phyloP scores from a whole-genome alignment of 768 basidiomycete species.

The Leccinum imitatum region DNA sequence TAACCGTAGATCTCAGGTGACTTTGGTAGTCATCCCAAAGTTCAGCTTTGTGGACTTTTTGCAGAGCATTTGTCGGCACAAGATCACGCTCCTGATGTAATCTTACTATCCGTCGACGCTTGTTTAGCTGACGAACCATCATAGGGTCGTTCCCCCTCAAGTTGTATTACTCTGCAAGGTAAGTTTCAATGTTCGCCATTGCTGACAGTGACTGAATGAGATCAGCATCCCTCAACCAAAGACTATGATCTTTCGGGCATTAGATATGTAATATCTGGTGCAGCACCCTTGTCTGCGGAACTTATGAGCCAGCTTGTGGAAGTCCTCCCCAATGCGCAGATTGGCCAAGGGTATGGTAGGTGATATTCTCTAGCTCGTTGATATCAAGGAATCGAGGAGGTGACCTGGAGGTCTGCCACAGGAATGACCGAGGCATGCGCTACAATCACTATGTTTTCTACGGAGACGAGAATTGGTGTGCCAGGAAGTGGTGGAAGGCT shows the following conservation, averaged over 20 bases:
- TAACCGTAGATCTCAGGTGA: constrained; percentile 38
- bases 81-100: constrained; percentile 56
- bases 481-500: constrained; percentile 51
- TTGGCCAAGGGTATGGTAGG: constrained; percentile 65
- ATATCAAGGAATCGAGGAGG: constrained; percentile 16
- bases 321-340: constrained; percentile 55
- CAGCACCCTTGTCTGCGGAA: constrained; percentile 62
- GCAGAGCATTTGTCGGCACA: constrained; percentile 59
- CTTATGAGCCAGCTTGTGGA: constrained; percentile 44
- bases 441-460: constrained; percentile 48
- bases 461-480: constrained; percentile 46
- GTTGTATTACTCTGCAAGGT: constrained; percentile 67
- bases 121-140: not conserved
- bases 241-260: constrained; percentile 52
- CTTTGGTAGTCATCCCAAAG: constrained; percentile 58
- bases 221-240: constrained; percentile 51
- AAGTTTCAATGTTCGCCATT: constrained; percentile 20
- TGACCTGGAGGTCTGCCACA: constrained; percentile 20
- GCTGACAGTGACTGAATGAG: constrained; percentile 2
- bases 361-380: not conserved
- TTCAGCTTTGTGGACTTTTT: constrained; percentile 63
- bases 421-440: constrained; percentile 70
- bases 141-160: constrained; percentile 64
- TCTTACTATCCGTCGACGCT: constrained; percentile 18
- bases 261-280: constrained; percentile 55